Evolutionary conservation across 2,329 filamentous ascomycete species (phyloP).

Genomic region (Madurella fahalii): DNA sequence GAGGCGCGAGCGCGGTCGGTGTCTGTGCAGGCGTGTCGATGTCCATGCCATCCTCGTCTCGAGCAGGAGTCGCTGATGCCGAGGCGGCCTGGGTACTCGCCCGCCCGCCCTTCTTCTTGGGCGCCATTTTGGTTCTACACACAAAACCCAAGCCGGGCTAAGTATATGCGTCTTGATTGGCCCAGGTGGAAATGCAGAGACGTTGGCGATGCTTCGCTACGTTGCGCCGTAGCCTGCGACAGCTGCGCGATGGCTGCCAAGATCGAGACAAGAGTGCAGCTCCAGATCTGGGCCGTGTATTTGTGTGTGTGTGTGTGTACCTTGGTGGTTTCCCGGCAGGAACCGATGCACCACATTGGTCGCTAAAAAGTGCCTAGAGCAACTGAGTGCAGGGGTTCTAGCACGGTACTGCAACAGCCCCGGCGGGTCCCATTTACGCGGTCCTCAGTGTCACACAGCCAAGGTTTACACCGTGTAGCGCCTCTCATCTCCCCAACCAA

Average conservation of each 20-base stretch:
- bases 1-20: slow-evolving; percentile 38
- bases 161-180: background rate
- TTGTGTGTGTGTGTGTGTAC: background rate
- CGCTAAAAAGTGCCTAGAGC: too few species aligned
- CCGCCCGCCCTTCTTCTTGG: slow-evolving; percentile 64
- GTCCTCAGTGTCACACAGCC: too few species aligned
- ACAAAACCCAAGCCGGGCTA: background rate
- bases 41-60: slow-evolving; percentile 59
- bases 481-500: too few species aligned
- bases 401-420: too few species aligned
- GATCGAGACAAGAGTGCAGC: too few species aligned
- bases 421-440: too few species aligned
- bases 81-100: slow-evolving; percentile 32
- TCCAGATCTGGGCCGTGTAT: too few species aligned
- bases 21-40: slow-evolving; percentile 55
- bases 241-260: background rate
- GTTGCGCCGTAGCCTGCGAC: background rate
- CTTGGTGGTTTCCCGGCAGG: slow-evolving; percentile 10
- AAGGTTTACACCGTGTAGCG: too few species aligned
- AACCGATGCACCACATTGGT: background rate
- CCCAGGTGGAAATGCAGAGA: background rate
- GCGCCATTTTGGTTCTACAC: slow-evolving; percentile 43
- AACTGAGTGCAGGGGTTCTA: too few species aligned
- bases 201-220: background rate
- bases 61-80: slow-evolving; percentile 38